Conservation (phyloP, 2,329 filamentous ascomycete genomes). For the Zasmidium angulare region DNA sequence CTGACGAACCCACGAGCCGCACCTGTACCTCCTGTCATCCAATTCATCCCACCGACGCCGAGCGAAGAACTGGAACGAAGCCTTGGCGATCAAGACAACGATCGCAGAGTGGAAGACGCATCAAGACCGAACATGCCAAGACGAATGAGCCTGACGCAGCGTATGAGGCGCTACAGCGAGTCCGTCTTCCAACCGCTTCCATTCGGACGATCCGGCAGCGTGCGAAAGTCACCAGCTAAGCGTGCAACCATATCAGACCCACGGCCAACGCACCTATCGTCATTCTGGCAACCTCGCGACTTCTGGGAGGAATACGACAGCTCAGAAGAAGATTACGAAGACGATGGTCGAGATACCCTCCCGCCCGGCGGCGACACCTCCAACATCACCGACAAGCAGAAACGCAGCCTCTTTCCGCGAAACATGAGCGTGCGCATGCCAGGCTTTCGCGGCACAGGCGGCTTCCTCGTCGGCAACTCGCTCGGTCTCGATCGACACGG, state of each 20-base stretch:
- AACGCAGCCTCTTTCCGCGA: conserved; percentile 24
- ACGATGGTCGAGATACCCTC: conserved; percentile 33
- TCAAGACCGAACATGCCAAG: conserved; percentile 26
- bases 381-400: conserved; percentile 31
- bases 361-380: conserved; percentile 49
- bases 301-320: conserved; percentile 60
- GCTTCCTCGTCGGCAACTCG: conserved; percentile 56
- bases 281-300: conserved; percentile 63
- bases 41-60: conserved; percentile 57
- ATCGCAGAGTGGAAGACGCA: conserved; percentile 1
- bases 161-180: conserved; percentile 48
- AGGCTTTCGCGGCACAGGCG: conserved; percentile 43
- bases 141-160: conserved; percentile 42
- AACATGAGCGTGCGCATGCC: conserved; percentile 36
- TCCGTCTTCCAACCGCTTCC: conserved; percentile 43
- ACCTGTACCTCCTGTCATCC: conserved; percentile 57
- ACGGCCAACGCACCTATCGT: conserved; percentile 48
- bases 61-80: conserved; percentile 46
- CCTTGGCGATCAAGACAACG: conserved; percentile 22
- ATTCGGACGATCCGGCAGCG: conserved; percentile 31
- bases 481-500: conserved; percentile 54
- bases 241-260: conserved; percentile 27
- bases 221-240: conserved; percentile 11
- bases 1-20: conserved; percentile 59
- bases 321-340: conserved; percentile 38